These are phyloP conservation scores for Xylaria scruposa DNA, from an alignment of 495 filamentous ascomycete species.

Conservation along the genomic window DNA sequence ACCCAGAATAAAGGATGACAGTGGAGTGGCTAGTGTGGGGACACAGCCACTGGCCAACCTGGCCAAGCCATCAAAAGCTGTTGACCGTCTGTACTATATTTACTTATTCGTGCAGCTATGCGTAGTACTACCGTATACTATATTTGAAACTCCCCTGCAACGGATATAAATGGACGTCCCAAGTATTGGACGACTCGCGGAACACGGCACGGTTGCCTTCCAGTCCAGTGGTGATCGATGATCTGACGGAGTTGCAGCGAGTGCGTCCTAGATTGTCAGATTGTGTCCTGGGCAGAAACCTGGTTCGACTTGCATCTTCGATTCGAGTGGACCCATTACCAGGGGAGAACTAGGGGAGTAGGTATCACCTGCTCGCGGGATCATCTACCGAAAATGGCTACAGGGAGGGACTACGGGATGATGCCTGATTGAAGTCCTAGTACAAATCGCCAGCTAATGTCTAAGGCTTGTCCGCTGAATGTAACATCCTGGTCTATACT, in stretches of 20 bases:
- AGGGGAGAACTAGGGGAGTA: neutral
- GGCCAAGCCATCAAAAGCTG: neutral
- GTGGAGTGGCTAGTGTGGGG: neutral
- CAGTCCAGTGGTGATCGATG: neutral
- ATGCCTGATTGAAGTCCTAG: neutral
- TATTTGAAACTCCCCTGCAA: neutral
- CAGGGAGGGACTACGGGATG: neutral
- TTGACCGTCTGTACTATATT: neutral
- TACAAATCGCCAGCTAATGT: conserved; percentile 2
- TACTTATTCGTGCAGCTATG: neutral
- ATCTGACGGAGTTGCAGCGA: neutral
- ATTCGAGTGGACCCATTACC: neutral
- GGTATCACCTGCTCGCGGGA: neutral
- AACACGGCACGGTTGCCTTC: neutral
- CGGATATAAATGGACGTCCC: neutral
- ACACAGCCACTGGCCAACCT: neutral
- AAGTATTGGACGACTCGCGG: neutral
- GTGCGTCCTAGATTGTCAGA: neutral
- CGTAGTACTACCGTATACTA: neutral
- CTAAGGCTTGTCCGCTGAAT: neutral
- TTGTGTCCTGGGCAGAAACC: neutral
- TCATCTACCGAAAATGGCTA: neutral
- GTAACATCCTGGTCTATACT: neutral
- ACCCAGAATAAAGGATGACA: neutral
- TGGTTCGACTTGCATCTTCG: neutral